Evolutionary conservation across 1,139 yeast species (phyloP).

Genomic region (Sugiyamaella novakii): DNA sequence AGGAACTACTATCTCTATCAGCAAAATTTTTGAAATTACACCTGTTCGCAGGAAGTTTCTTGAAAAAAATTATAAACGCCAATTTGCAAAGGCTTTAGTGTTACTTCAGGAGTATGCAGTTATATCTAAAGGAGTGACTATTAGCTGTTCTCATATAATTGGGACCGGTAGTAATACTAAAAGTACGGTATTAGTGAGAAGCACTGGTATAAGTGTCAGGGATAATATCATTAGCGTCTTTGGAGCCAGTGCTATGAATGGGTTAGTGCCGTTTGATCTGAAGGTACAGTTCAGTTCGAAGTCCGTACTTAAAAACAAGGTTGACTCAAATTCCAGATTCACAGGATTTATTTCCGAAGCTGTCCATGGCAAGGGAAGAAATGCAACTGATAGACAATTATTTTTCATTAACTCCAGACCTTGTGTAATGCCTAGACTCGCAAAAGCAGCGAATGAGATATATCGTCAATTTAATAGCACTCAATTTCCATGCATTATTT

Average conservation of each 20-base stretch:
- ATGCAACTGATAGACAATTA: slow-evolving; percentile 72
- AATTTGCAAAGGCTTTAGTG: slow-evolving; percentile 65
- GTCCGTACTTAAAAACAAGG: slow-evolving; percentile 12
- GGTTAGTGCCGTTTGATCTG: slow-evolving; percentile 54
- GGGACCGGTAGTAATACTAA: slow-evolving; percentile 40
- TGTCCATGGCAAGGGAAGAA: slow-evolving; percentile 75
- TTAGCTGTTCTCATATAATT: slow-evolving; percentile 58
- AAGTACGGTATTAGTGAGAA: slow-evolving; percentile 53
- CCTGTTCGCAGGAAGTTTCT: slow-evolving; percentile 76
- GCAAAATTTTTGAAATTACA: slow-evolving; percentile 54
- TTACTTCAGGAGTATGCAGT: slow-evolving; percentile 71
- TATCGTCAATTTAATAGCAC: slow-evolving; percentile 70
- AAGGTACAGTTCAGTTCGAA: slow-evolving; percentile 18
- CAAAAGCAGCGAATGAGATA: slow-evolving; percentile 67
- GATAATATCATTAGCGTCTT: slow-evolving; percentile 67
- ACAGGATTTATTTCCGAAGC: slow-evolving; percentile 71
- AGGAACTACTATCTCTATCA: slow-evolving; percentile 59
- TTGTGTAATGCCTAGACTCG: slow-evolving; percentile 56
- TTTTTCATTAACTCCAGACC: slow-evolving; percentile 79
- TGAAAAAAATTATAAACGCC: slow-evolving; percentile 65
- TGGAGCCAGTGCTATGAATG: slow-evolving; percentile 66
- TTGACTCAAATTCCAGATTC: slow-evolving; percentile 2
- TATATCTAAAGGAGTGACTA: slow-evolving; percentile 57
- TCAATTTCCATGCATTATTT: slow-evolving; percentile 72
- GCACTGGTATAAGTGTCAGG: slow-evolving; percentile 40